Percentiles rank a stretch among this genome's conserved stretches.
Conservation (phyloP, 805 yeast genomes). For the Sungouiozyma ichnusensis region DNA sequence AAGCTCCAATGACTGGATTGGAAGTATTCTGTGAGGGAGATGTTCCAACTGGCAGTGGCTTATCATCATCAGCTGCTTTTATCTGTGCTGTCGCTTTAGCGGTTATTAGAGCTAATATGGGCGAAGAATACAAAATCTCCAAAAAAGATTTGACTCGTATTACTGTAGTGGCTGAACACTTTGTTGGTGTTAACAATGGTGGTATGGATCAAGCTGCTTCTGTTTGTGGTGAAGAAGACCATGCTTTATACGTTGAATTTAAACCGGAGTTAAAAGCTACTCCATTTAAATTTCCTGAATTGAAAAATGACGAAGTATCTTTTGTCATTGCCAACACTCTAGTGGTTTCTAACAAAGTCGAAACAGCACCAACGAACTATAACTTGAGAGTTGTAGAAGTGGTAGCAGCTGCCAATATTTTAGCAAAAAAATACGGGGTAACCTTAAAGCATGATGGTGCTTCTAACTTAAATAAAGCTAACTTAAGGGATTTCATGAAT, state of each 20-base stretch:
- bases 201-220: constrained; percentile 75
- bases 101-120: constrained; percentile 43
- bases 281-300: constrained; percentile 43
- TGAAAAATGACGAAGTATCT: constrained; percentile 33
- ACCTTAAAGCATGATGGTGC: constrained; percentile 37
- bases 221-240: constrained; percentile 47
- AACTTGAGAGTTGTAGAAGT: constrained; percentile 66
- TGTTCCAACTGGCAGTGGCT: constrained; percentile 66
- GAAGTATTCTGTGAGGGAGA: constrained; percentile 47
- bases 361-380: constrained; percentile 60
- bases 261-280: constrained; percentile 46
- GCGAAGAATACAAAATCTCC: constrained; percentile 27
- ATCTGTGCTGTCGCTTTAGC: constrained; percentile 55
- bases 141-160: constrained; percentile 46
- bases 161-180: constrained; percentile 58
- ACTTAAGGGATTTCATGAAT: constrained; percentile 55
- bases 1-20: constrained; percentile 35
- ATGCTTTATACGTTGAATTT: constrained; percentile 52
- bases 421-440: constrained; percentile 41
- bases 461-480: constrained; percentile 33
- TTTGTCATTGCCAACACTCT: constrained; percentile 58
- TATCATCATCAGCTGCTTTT: constrained; percentile 64
- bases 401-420: constrained; percentile 51
- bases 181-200: constrained; percentile 67
- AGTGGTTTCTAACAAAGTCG: constrained; percentile 52